phyloP scores from a whole-genome alignment of 495 filamentous ascomycete genomes.

The Amniculicola lignicola region DNA sequence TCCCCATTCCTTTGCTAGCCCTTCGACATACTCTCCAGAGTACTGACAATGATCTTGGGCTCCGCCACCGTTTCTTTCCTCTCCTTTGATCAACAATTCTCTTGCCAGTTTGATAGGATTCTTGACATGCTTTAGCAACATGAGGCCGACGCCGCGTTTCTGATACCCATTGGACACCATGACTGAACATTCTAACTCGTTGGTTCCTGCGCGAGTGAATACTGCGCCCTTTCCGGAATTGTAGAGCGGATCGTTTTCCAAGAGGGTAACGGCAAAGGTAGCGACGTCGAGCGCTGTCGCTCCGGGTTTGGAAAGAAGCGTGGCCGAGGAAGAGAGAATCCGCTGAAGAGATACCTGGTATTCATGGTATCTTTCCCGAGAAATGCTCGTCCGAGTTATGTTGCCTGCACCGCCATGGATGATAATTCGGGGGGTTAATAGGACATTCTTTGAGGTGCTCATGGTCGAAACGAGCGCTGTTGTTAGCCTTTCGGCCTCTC shows the following conservation, averaged over 20 bases:
- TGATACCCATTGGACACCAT: slow-evolving; percentile 74
- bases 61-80: slow-evolving; percentile 42
- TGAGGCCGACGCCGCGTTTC: slow-evolving; percentile 75
- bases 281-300: slow-evolving; percentile 66
- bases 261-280: slow-evolving; percentile 67
- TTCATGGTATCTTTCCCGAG: slow-evolving; percentile 55
- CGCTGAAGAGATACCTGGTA: slow-evolving; percentile 64
- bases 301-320: slow-evolving; percentile 41
- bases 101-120: slow-evolving; percentile 76
- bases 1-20: slow-evolving; percentile 62
- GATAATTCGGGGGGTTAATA: slow-evolving; percentile 64
- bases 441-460: background rate
- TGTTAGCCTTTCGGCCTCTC: no score
- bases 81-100: slow-evolving; percentile 64
- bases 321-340: slow-evolving; percentile 51
- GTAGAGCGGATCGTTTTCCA: slow-evolving; percentile 82
- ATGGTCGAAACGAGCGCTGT: background rate
- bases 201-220: slow-evolving; percentile 75
- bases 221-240: slow-evolving; percentile 84
- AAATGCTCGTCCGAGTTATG: slow-evolving; percentile 65
- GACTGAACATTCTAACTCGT: slow-evolving; percentile 85
- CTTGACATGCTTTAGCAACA: slow-evolving; percentile 65
- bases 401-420: slow-evolving; percentile 88
- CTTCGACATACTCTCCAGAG: slow-evolving; percentile 64
- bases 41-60: slow-evolving; percentile 66